phyloP scores from a whole-genome alignment of 2,329 filamentous ascomycete species.

The Zymoseptoria pseudotritici region DNA sequence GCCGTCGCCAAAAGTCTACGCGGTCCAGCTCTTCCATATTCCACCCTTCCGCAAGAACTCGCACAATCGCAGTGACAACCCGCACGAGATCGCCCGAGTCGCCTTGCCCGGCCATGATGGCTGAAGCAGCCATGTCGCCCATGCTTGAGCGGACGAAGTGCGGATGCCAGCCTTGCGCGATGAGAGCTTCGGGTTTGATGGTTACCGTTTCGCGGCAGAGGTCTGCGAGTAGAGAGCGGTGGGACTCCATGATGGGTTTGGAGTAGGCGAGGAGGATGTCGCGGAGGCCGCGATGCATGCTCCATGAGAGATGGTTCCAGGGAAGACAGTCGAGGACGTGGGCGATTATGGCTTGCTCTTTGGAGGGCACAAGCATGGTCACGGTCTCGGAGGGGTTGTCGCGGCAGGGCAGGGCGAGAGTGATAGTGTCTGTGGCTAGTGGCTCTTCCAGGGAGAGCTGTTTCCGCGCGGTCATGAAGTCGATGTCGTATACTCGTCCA shows the following conservation, averaged over 20 bases:
- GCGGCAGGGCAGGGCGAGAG: not conserved
- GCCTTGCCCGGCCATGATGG: not conserved
- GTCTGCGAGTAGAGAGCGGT: not conserved
- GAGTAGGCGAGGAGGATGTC: conserved; percentile 1
- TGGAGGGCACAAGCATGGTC: not conserved
- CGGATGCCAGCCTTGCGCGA: not conserved
- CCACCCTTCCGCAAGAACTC: not conserved
- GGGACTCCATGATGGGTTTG: not conserved
- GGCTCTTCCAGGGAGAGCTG: not conserved
- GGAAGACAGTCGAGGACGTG: not conserved
- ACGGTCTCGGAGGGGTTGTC: not conserved
- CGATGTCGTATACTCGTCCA: not conserved
- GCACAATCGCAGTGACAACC: not conserved
- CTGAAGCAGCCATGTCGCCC: not conserved
- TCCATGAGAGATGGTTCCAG: not conserved
- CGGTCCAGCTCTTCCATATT: not conserved
- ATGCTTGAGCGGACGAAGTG: not conserved
- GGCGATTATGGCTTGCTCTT: not conserved
- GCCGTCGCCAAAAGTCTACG: not conserved
- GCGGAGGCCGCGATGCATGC: not conserved
- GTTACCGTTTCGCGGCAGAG: not conserved
- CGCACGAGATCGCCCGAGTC: conserved; percentile 1
- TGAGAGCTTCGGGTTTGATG: not conserved
- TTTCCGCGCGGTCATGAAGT: not conserved
- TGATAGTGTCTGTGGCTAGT: not conserved